Percentiles rank a stretch among this genome's conserved stretches.
Evolutionary conservation across 2,329 filamentous ascomycete genomes (phyloP).

Genomic region (Pseudocercospora eumusae): DNA sequence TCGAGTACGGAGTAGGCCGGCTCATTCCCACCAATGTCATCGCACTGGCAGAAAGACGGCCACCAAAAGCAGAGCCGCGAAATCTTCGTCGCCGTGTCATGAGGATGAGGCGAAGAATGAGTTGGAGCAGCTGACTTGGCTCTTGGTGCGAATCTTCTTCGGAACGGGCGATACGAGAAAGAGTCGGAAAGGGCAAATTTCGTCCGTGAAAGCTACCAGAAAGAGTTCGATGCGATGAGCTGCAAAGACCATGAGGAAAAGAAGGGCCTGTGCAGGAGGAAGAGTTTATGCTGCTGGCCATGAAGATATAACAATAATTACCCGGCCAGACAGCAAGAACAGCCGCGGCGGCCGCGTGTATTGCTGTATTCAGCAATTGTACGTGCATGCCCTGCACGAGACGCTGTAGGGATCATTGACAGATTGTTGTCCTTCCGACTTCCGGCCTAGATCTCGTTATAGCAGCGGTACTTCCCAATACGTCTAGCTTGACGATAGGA

Average conservation of each 20-base stretch:
- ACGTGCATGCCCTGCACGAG: no score
- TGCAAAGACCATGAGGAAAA: slow-evolving; percentile 10
- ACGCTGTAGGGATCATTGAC: no score
- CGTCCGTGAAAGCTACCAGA: no score
- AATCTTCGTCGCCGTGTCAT: slow-evolving; percentile 15
- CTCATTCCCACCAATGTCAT: neutral
- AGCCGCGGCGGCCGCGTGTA: no score
- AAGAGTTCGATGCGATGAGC: neutral
- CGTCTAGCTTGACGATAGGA: no score
- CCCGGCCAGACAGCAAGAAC: neutral
- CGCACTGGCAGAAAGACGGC: slow-evolving; percentile 8
- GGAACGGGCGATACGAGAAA: slow-evolving; percentile 13
- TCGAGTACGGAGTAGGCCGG: neutral
- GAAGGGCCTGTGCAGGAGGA: slow-evolving; percentile 5
- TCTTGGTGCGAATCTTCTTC: slow-evolving; percentile 2
- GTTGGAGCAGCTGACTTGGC: slow-evolving; percentile 2
- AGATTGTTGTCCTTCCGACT: no score
- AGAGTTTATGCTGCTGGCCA: neutral
- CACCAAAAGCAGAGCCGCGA: slow-evolving; percentile 8
- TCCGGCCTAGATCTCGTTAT: no score
- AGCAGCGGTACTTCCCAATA: no score
- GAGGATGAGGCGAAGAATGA: slow-evolving; percentile 5
- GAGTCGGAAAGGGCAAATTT: slow-evolving; percentile 9
- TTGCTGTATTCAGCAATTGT: no score
- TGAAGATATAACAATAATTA: no score